Percentiles rank a stretch among this genome's conserved stretches.
Conservation (phyloP, 768 basidiomycete species). For the Naganishia friedmannii region DNA sequence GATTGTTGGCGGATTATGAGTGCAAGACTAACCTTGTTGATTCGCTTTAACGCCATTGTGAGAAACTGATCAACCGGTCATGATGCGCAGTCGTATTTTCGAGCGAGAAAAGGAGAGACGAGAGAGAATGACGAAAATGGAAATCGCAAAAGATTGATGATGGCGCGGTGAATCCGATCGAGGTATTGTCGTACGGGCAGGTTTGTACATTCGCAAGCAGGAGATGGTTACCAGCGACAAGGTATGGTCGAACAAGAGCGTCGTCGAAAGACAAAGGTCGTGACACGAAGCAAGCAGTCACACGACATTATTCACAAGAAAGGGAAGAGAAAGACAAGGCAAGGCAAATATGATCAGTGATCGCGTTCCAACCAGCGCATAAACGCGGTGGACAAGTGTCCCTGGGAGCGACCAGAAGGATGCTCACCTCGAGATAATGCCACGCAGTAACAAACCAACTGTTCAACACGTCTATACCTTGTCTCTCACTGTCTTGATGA, state of each 20-base stretch:
- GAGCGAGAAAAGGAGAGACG: neutral
- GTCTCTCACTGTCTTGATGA: neutral
- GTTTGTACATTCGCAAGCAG: neutral
- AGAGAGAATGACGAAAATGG: neutral
- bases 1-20: neutral
- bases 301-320: neutral
- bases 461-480: neutral
- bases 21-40: slow-evolving; percentile 78
- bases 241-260: neutral
- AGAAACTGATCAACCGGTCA: neutral
- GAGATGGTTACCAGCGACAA: neutral
- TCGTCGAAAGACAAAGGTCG: too few relatives aligned
- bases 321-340: neutral
- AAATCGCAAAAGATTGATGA: neutral
- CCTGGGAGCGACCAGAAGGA: neutral
- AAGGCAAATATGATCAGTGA: neutral
- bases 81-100: neutral
- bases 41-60: slow-evolving; percentile 94
- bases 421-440: neutral
- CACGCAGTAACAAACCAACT: slow-evolving; percentile 1
- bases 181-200: neutral
- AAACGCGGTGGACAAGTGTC: neutral
- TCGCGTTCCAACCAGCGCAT: neutral
- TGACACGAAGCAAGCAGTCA: neutral
- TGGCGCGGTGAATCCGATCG: neutral